Evolutionary conservation across 1,284 basidiomycete species (phyloP).

Genomic region (Trichosporon sp.): DNA sequence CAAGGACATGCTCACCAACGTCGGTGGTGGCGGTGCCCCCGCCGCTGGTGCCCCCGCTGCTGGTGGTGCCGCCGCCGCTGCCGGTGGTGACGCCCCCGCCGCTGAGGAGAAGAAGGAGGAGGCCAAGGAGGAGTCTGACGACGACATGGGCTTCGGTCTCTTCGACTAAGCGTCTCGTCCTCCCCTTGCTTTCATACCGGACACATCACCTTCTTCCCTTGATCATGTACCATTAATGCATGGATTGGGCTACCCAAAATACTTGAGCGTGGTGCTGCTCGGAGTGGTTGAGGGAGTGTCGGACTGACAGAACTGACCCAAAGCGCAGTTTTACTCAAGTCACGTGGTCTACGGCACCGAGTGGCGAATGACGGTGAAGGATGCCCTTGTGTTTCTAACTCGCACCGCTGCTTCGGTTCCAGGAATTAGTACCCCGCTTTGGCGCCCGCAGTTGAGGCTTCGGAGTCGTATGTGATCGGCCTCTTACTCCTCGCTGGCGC

Average conservation of each 20-base stretch:
- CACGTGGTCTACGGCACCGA: neutral
- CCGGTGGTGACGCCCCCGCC: constrained; percentile 58
- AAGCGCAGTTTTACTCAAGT: neutral
- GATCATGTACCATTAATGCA: constrained; percentile 4
- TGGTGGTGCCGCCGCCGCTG: constrained; percentile 53
- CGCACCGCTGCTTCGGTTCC: no score
- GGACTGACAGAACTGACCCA: neutral
- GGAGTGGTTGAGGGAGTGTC: no score
- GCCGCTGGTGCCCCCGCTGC: constrained; percentile 58
- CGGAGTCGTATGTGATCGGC: no score
- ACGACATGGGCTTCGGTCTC: constrained; percentile 86
- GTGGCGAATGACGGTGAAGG: no score
- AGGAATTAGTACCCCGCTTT: no score
- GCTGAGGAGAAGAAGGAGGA: constrained; percentile 79
- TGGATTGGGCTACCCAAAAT: neutral
- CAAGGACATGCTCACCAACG: constrained; percentile 88
- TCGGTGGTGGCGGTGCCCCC: constrained; percentile 75
- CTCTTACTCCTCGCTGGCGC: no score
- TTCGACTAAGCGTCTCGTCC: constrained; percentile 60
- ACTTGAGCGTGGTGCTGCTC: neutral
- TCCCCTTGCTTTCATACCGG: neutral
- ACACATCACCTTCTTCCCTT: constrained; percentile 1
- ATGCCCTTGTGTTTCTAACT: no score
- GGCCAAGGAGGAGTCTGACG: constrained; percentile 69
- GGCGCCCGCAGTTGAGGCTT: no score